Conservation (phyloP, 1,284 basidiomycete species). For the Singerocomus rubriflavus region DNA sequence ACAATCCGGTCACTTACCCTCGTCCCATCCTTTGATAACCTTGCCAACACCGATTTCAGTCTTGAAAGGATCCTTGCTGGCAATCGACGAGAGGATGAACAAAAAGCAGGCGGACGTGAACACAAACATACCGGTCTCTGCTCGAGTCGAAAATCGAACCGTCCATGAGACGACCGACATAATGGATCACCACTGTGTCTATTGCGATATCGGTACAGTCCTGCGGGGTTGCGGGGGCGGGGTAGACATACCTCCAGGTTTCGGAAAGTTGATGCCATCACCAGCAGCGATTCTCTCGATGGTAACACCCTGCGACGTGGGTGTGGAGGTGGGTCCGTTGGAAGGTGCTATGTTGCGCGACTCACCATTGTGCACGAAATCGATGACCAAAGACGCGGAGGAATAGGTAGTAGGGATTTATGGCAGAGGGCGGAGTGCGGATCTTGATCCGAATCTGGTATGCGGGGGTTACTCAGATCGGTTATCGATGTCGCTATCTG, state of each 20-base stretch:
- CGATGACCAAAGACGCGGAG: constrained; percentile 34
- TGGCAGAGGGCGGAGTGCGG: constrained; percentile 55
- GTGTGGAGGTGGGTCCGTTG: background rate
- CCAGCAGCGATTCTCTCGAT: constrained; percentile 43
- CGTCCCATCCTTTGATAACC: constrained; percentile 91
- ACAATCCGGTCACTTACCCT: constrained; percentile 53
- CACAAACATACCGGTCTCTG: constrained; percentile 54
- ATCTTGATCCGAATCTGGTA: constrained; percentile 63
- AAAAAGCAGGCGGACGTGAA: background rate
- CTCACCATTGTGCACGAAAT: constrained; percentile 34
- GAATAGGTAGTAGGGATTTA: constrained; percentile 35
- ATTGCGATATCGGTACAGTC: constrained; percentile 18
- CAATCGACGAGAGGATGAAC: constrained; percentile 14
- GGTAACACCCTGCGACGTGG: constrained; percentile 29
- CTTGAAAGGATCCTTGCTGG: constrained; percentile 59
- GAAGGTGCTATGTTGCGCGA: background rate
- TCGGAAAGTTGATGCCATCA: constrained; percentile 46
- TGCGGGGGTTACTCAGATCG: constrained; percentile 14
- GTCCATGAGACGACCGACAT: constrained; percentile 63
- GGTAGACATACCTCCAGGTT: constrained; percentile 42
- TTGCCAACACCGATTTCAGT: constrained; percentile 77
- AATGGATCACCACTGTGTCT: constrained; percentile 67
- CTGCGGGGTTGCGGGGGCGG: background rate
- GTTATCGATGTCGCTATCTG: constrained; percentile 35
- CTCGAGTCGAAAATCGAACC: constrained; percentile 72